Base-by-base conservation (phyloP, 257 asterid genomes). In the Cinchona pubescens region DNA sequence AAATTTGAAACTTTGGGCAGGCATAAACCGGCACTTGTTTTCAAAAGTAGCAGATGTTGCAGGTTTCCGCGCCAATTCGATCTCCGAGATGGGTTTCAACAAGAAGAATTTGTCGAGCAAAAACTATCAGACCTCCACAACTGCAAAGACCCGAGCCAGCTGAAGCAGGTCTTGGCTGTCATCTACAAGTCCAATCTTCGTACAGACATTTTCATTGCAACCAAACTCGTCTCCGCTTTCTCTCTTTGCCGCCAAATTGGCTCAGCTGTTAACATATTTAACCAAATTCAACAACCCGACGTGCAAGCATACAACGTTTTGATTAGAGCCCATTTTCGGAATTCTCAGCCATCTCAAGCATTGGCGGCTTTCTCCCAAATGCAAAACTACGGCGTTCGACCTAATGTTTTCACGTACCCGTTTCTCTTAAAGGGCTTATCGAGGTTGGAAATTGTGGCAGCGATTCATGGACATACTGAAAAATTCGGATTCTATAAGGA, bases 141-240 rank as follows among this genome's bases (percentile, higher is more conserved):
- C 58, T 91, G 96, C 89, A 76, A 67, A 16, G 86, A 93, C 82
- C 75, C 89, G 55, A 84, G 78, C 70, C 87, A 83, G 66, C 75
- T 88, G 46, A 90, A 88, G 46, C 94, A 89, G 69, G 77, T 91
- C 38, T 93, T 91, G 71, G 89, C 96, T 3, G 60, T 90, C 76
- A 81, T 90, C 53, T 89, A 85, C 90, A 91, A 86, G 74, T 83
- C 78, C 85, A 83, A 87, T 84, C 94, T 91, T 27, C 96, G 86
- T 49, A 30, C 32, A 15, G 88, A 91, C 80, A 87, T 82, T 46
- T 80, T 85, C 60, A 83, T 91, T 49, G 96, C 92, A 13, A 87
- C 91, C 5, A 90, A 91, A 34, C 86, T 93, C 74, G 72, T 93
- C 76, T 78, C 92, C 0, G 96, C 96, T 29, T 79, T 90, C 21